Evolutionary conservation across 169 alveolate genomes (phyloP), one percentile per base, ranked within the genome.

Genomic region (Cryptosporidium tyzzeri): DNA sequence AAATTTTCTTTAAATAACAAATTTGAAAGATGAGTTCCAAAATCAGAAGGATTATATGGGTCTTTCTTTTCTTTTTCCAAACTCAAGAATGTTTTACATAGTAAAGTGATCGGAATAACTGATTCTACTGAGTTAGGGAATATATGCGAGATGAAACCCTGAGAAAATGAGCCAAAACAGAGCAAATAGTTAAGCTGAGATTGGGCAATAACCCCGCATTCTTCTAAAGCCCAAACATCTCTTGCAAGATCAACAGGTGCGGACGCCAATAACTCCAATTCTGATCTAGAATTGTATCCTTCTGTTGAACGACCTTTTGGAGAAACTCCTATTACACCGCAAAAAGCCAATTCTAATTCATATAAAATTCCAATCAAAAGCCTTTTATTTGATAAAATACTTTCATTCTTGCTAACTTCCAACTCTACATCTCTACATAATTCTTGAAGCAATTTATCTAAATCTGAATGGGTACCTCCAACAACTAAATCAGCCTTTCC

Each of bases 151-250:
- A 80, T 80, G 45, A 80, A 80, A 16, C 80, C 89, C 7, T 80
- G 71, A 6, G 75, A 21, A 33, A 80, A 80, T 41, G 80, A 41
- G 37, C 80, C 75, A 29, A 80, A 45, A 44, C 89, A 80, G 23
- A 80, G 62, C 41, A 62, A 80, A 62, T 80, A 62, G 37, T 80
- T 80, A 7, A 80, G 41, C 35, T 80, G 69, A 7, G 45, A 61
- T 45, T 26, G 45, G 29, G 74, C 23, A 59, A 80, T 9, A 26
- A 33, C 23, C 14, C 69, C 62, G 41, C 89, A 80, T 45, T 80
- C 89, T 62, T 80, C 89, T 4, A 80, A 41, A 41, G 75, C 75
- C 89, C 89, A 80, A 37, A 80, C 59, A 44, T 80, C 89, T 44
- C 51, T 59, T 41, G 45, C 73, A 35, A 61, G 14, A 45, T 44